These are phyloP conservation scores for Parsonsia alboflavescens DNA, from an alignment of 257 asterid genomes.

Conservation along the genomic window DNA sequence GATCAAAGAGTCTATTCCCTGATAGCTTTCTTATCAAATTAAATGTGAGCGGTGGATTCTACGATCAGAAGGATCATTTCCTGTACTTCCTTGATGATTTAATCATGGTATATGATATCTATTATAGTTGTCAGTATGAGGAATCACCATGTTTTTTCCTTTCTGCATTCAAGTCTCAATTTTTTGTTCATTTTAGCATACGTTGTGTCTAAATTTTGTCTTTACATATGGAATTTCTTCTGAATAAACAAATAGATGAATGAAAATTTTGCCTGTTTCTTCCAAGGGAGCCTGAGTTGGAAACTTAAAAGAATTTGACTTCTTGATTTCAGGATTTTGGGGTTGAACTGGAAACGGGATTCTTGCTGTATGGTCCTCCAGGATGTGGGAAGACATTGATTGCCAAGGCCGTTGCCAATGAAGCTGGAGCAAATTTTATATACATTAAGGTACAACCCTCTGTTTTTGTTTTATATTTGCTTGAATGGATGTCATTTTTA, in stretches of 20 bases:
- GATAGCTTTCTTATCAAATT: background rate
- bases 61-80: background rate
- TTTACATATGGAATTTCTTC: background rate
- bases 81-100: background rate
- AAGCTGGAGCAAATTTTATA: conserved; percentile 90
- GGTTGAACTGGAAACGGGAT: conserved; percentile 60
- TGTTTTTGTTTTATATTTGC: conserved; percentile 10
- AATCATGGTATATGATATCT: no score
- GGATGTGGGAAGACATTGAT: conserved; percentile 96
- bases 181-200: background rate
- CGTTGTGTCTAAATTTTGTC: background rate
- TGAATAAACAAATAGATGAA: background rate
- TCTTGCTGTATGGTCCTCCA: conserved; percentile 95
- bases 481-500: conserved; percentile 2
- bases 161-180: background rate
- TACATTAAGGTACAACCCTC: conserved; percentile 59
- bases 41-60: background rate
- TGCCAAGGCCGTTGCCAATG: conserved; percentile 94
- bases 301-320: background rate
- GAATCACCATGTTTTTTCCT: background rate
- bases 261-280: conserved; percentile 5
- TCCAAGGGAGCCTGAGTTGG: background rate
- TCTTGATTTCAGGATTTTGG: conserved; percentile 52
- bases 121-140: background rate
- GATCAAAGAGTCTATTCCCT: background rate